These are phyloP conservation scores for Leersia perrieri DNA, from an alignment of 176 grass and related monocot genomes.

Conservation along the genomic window DNA sequence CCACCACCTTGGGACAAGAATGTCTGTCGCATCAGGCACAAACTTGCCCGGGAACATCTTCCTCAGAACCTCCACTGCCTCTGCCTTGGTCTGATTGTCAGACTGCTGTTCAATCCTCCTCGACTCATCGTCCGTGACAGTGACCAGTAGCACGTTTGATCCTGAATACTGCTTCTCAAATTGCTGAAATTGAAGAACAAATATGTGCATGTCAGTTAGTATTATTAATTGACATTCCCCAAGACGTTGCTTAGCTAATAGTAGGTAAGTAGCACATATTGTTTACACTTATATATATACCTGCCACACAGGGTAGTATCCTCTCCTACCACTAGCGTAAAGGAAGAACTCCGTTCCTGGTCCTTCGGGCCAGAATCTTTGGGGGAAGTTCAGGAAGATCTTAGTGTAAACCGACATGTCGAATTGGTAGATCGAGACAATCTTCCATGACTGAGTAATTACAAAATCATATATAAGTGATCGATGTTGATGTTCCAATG, in stretches of 20 bases:
- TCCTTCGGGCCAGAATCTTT: slow-evolving; percentile 50
- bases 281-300: background rate
- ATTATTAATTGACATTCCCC: too few species aligned
- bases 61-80: slow-evolving; percentile 49
- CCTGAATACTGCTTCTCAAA: slow-evolving; percentile 56
- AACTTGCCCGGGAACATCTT: slow-evolving; percentile 49
- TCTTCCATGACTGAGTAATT: slow-evolving; percentile 57
- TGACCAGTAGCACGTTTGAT: slow-evolving; percentile 51
- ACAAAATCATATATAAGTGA: too few species aligned
- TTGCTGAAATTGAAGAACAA: too few species aligned
- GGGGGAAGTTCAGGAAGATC: slow-evolving; percentile 68
- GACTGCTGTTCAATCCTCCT: slow-evolving; percentile 64
- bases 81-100: slow-evolving; percentile 47
- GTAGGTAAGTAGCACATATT: too few species aligned
- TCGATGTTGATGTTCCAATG: too few species aligned
- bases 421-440: slow-evolving; percentile 51
- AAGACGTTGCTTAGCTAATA: too few species aligned
- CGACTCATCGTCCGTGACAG: slow-evolving; percentile 60
- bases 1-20: slow-evolving; percentile 61
- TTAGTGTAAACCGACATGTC: slow-evolving; percentile 76
- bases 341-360: slow-evolving; percentile 59
- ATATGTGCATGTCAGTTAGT: too few species aligned
- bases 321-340: slow-evolving; percentile 51
- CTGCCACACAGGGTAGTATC: slow-evolving; percentile 68
- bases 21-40: slow-evolving; percentile 54